These are phyloP conservation scores for Fonsecaea pedrosoi DNA, from an alignment of 2,329 filamentous ascomycete genomes.

Conservation along the genomic window DNA sequence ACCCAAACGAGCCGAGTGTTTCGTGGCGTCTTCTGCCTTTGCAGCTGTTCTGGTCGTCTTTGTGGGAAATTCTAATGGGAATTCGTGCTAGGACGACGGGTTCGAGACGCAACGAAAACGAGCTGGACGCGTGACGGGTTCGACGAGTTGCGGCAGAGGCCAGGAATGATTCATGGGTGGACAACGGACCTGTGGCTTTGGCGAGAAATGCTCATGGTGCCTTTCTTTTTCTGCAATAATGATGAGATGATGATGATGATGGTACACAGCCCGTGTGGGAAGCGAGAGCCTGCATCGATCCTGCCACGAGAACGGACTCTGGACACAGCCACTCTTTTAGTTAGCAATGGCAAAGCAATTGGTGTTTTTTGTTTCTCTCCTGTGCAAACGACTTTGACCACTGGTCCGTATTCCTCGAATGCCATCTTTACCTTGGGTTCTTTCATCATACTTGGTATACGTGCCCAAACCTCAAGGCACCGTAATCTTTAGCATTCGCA, in stretches of 20 bases:
- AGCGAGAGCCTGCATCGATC: background rate
- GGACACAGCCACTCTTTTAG: background rate
- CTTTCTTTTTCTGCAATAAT: background rate
- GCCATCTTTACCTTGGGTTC: too few relatives aligned
- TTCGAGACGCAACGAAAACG: background rate
- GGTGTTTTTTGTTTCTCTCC: background rate
- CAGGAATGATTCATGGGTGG: background rate
- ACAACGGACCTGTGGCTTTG: background rate
- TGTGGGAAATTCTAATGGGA: slow-evolving; percentile 6
- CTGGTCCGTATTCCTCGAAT: background rate
- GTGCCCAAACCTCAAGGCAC: too few relatives aligned
- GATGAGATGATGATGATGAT: background rate
- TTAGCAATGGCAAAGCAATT: background rate
- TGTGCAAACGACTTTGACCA: background rate
- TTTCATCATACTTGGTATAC: too few relatives aligned
- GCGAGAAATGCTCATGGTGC: background rate
- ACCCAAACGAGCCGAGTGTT: slow-evolving; percentile 24
- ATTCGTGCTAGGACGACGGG: background rate
- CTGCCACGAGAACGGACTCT: background rate
- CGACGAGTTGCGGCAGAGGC: background rate
- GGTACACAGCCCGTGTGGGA: background rate
- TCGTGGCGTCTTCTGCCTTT: slow-evolving; percentile 28
- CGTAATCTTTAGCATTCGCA: too few relatives aligned
- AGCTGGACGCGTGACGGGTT: background rate
- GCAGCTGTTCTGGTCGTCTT: slow-evolving; percentile 30